These are phyloP conservation scores for Mycena belliarum DNA, from an alignment of 768 basidiomycete genomes.

Conservation along the genomic window DNA sequence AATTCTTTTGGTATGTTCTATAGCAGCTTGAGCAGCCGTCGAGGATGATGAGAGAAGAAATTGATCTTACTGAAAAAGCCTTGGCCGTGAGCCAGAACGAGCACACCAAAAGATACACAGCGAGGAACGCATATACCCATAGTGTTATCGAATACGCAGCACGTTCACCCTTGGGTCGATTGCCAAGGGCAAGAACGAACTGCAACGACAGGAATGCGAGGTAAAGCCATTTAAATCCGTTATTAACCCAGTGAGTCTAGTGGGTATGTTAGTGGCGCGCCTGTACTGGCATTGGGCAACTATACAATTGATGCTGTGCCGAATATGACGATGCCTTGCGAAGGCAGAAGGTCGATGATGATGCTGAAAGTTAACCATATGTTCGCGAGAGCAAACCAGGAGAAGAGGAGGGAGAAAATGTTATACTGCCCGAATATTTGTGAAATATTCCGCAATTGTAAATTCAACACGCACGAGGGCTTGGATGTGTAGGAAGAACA, in stretches of 20 bases:
- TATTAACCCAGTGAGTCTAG: constrained; percentile 89
- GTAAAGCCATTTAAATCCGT: constrained; percentile 84
- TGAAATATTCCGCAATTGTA: neutral
- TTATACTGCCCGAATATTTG: constrained; percentile 84
- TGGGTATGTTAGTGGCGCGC: neutral
- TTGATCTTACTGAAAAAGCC: constrained; percentile 69
- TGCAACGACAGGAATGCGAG: constrained; percentile 81
- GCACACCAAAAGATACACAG: constrained; percentile 84
- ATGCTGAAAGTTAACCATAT: constrained; percentile 96
- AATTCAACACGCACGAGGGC: constrained; percentile 66
- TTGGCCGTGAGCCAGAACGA: constrained; percentile 82
- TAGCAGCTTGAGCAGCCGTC: neutral
- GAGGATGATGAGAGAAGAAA: neutral
- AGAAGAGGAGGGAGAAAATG: constrained; percentile 80
- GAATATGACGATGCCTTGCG: constrained; percentile 57
- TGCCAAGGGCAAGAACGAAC: constrained; percentile 45
- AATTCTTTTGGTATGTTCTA: constrained; percentile 58
- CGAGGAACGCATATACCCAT: constrained; percentile 83
- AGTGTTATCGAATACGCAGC: constrained; percentile 61
- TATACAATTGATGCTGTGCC: constrained; percentile 71
- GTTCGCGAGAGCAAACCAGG: constrained; percentile 92
- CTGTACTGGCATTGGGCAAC: constrained; percentile 6
- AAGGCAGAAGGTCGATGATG: constrained; percentile 84
- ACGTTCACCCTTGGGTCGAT: constrained; percentile 74
- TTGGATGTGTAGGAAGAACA: constrained; percentile 97